Base-by-base conservation (phyloP, 352 stramenopile genomes). In the Thraustochytrium sp. region DNA sequence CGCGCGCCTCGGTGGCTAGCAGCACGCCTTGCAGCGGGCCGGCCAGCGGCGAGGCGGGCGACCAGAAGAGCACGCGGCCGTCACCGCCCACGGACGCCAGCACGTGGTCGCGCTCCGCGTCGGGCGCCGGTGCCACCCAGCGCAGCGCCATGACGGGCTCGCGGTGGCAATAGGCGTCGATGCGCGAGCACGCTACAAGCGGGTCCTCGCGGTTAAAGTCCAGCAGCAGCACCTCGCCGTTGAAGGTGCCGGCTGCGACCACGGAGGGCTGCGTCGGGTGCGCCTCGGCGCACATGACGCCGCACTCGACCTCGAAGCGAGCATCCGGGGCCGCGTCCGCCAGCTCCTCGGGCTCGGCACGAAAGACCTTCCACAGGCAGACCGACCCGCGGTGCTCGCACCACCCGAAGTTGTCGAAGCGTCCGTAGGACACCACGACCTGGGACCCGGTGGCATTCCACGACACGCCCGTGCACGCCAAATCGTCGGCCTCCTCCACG, bases 131-230 rank as follows among this genome's bases (percentile, higher is more conserved):
- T n/a, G n/a, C n/a, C 21, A 65, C 21, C 77, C 73, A 86, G 31
- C 56, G 4, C 2, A 78, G 16, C 74, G 92, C 90, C 42, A 90
- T 91, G n/a, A 95, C 90, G 0, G 91, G 91, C 78, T 95, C 91
- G 38, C 90, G 90, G 64, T 94, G 91, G 72, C 93, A 94, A 80
- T 93, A 94, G 68, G 94, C 91, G 31, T 90, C 90, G 37, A 95
- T 94, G 4, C 89, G 88, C 0, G 91, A 94, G 42, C 89, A 89
- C 16, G 89, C 89, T 62, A 93, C 90, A 11, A 88, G 86, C 44
- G 91, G 48, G 92, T 87, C 0, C 88, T 55, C 31, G 8, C 38
- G 48, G 23, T 46, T 90, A 44, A 82, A 29, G 64, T 95, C 91
- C 89, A 91, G 93, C 8, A 95, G 86, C 2, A 94, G 88, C 8